A percentile compares a stretch with the other conserved stretches of the same genome.
Conservation (phyloP, 140 eudicot species). For the Ambrosia hybrid region DNA sequence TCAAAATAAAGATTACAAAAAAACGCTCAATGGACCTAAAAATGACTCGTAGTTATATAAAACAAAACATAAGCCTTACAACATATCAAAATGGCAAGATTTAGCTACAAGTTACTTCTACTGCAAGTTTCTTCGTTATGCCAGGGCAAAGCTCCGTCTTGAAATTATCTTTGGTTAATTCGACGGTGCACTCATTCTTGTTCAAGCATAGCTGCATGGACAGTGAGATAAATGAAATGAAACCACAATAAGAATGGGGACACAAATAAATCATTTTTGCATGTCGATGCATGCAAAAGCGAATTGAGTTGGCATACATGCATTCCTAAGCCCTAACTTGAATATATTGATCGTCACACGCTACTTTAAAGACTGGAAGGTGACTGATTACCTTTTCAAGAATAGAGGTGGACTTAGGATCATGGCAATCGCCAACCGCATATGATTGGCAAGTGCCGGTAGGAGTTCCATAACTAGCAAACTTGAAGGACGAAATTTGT, state of each 20-base stretch:
- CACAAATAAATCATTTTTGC: constrained; percentile 5
- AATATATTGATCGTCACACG: not conserved
- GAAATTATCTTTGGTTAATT: constrained; percentile 51
- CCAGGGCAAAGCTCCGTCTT: constrained; percentile 55
- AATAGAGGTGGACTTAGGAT: constrained; percentile 56
- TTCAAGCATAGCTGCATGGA: constrained; percentile 66
- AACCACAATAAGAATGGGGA: not conserved
- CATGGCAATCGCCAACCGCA: constrained; percentile 72
- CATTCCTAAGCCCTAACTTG: not conserved
- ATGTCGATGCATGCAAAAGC: constrained; percentile 9
- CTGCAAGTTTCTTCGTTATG: constrained; percentile 52
- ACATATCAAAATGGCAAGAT: constrained; percentile 11
- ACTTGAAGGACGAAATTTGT: constrained; percentile 59
- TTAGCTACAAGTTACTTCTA: constrained; percentile 76
- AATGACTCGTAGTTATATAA: constrained; percentile 19
- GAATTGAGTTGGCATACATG: not conserved
- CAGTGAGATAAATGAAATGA: not conserved
- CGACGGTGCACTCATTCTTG: constrained; percentile 50
- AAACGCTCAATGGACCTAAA: not conserved
- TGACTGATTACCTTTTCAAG: constrained; percentile 56
- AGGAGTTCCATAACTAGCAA: constrained; percentile 93
- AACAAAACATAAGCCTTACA: not conserved
- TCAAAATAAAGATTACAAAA: constrained; percentile 12
- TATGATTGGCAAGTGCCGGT: constrained; percentile 72
- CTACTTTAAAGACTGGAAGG: not conserved